phyloP scores from a whole-genome alignment of 306 rosid species.

The Quercus variabilis region DNA sequence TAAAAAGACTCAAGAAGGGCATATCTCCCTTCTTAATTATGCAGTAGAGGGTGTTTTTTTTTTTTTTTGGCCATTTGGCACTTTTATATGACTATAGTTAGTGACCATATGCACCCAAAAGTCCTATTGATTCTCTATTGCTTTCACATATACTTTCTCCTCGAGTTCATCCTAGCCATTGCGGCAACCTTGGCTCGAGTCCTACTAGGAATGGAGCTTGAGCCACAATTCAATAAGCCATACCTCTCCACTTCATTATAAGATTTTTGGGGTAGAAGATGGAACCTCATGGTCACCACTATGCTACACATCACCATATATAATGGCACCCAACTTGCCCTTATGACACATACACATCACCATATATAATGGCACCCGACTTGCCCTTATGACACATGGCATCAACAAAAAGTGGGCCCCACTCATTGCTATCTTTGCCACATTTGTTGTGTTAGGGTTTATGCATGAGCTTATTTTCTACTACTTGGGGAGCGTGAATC shows the following conservation, averaged over 20 bases:
- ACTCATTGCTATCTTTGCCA: slow-evolving; percentile 29
- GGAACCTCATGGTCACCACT: slow-evolving; percentile 64
- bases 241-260: slow-evolving; percentile 57
- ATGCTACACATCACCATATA: slow-evolving; percentile 52
- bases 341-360: slow-evolving; percentile 17
- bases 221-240: slow-evolving; percentile 64
- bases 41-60: slow-evolving; percentile 16
- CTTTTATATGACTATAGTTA: slow-evolving; percentile 26
- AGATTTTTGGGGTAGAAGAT: slow-evolving; percentile 71
- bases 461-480: slow-evolving; percentile 69
- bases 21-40: slow-evolving; percentile 15
- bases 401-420: slow-evolving; percentile 42
- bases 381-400: neutral
- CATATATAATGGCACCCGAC: slow-evolving; percentile 41
- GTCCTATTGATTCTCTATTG: slow-evolving; percentile 27
- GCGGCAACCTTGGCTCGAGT: slow-evolving; percentile 33
- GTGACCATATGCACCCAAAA: slow-evolving; percentile 38
- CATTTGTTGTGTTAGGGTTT: slow-evolving; percentile 49
- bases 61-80: slow-evolving; percentile 25
- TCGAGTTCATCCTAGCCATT: slow-evolving; percentile 39
- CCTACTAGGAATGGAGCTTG: slow-evolving; percentile 42
- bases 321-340: slow-evolving; percentile 24
- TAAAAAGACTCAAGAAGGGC: neutral
- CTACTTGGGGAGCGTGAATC: slow-evolving; percentile 42
- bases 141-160: slow-evolving; percentile 42